These are phyloP conservation scores for Onygena corvina DNA, from an alignment of 2,329 filamentous ascomycete species.

Conservation along the genomic window DNA sequence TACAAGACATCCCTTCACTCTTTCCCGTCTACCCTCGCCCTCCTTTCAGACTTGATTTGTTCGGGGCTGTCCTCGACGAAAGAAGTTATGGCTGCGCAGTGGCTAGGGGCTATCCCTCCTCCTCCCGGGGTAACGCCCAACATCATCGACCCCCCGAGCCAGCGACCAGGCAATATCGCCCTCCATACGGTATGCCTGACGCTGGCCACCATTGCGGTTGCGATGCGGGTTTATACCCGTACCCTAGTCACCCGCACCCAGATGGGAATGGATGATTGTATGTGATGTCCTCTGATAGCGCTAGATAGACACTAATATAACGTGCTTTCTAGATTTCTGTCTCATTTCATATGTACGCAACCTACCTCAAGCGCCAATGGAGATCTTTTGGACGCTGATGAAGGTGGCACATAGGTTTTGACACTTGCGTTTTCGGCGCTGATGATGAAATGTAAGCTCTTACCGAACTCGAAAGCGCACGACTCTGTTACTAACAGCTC, in stretches of 20 bases:
- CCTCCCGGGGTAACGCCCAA: constrained; percentile 4
- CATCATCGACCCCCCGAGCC: constrained; percentile 4
- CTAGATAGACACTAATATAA: not conserved
- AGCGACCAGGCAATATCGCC: constrained; percentile 1
- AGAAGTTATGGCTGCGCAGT: constrained; percentile 2
- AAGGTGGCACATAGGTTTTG: not conserved
- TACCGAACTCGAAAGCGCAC: not conserved
- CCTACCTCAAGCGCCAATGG: not conserved
- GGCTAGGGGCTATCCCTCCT: constrained; percentile 6
- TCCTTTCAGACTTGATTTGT: not conserved
- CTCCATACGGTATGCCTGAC: constrained; percentile 7
- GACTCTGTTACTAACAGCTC: not conserved
- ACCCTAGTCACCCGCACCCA: not conserved
- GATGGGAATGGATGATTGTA: constrained; percentile 5
- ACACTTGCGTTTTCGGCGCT: constrained; percentile 2
- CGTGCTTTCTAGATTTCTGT: constrained; percentile 2
- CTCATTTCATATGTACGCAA: constrained; percentile 2
- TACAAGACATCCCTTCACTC: not conserved
- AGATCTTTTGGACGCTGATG: not conserved
- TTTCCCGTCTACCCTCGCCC: not conserved
- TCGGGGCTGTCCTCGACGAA: not conserved
- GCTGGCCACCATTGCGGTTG: not conserved
- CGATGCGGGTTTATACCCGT: constrained; percentile 8
- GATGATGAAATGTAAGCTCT: constrained; percentile 7
- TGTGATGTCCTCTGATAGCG: not conserved